A percentile compares a stretch with the other conserved stretches of the same genome.
phyloP scores from a whole-genome alignment of 2,329 filamentous ascomycete species.

The Stenocarpella maydis region DNA sequence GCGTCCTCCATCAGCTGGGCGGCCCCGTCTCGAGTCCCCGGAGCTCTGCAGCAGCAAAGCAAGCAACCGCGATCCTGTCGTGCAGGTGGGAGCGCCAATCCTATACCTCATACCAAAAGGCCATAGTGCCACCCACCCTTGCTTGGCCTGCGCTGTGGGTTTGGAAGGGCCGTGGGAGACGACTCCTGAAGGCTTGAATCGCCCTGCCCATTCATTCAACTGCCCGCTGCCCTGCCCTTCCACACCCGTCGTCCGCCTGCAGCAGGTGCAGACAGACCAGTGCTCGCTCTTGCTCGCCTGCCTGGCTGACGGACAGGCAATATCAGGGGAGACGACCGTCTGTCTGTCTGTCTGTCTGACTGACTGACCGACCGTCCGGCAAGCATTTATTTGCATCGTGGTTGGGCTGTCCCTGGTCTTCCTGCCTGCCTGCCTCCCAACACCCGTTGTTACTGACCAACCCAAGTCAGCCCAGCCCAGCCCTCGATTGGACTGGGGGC shows the following conservation, averaged over 20 bases:
- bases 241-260: not conserved
- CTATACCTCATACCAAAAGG: slow-evolving; percentile 4
- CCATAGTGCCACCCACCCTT: slow-evolving; percentile 19
- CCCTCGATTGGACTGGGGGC: slow-evolving; percentile 17
- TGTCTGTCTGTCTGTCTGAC: no score
- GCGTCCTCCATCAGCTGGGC: not conserved
- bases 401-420: slow-evolving; percentile 3
- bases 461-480: slow-evolving; percentile 14
- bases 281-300: not conserved
- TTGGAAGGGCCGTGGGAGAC: not conserved
- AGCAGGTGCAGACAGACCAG: not conserved
- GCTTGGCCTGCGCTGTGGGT: slow-evolving; percentile 4
- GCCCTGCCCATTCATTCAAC: not conserved
- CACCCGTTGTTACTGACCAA: not conserved
- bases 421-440: no score
- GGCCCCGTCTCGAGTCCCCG: slow-evolving; percentile 13
- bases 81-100: slow-evolving; percentile 23
- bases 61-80: slow-evolving; percentile 5
- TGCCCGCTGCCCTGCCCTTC: not conserved
- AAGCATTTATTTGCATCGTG: not conserved
- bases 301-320: not conserved
- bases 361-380: no score
- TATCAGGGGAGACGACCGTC: slow-evolving; percentile 3
- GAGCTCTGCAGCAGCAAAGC: not conserved
- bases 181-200: slow-evolving; percentile 23